phyloP scores from a whole-genome alignment of 2,329 filamentous ascomycete species.

The Juglanconis oblonga region DNA sequence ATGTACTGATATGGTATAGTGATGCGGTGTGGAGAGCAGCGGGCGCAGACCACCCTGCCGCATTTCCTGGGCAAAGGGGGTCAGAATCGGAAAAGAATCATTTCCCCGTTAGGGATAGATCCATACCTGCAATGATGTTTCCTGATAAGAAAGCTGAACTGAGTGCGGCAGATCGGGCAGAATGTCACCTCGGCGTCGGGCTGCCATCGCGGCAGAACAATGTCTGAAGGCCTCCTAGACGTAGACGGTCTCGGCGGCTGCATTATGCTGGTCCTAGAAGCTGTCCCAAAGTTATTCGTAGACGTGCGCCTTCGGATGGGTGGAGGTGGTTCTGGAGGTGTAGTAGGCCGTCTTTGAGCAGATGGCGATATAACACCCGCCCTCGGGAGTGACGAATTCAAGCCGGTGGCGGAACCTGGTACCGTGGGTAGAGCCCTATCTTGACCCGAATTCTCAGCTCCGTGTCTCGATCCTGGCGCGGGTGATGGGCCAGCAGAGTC shows the following conservation, averaged over 20 bases:
- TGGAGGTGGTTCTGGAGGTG: conserved; percentile 17
- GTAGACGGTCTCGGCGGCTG: conserved; percentile 5
- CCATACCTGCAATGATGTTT: conserved; percentile 88
- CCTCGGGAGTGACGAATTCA: background rate
- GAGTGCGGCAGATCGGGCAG: conserved; percentile 79
- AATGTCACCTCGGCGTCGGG: conserved; percentile 77
- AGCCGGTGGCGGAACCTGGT: conserved; percentile 3
- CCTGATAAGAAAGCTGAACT: conserved; percentile 81
- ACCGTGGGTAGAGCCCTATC: conserved; percentile 16
- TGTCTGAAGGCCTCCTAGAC: conserved; percentile 30
- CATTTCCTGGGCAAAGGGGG: conserved; percentile 63
- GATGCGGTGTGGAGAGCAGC: conserved; percentile 90
- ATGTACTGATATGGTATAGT: conserved; percentile 93
- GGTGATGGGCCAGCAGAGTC: background rate
- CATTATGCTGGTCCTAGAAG: background rate
- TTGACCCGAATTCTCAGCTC: conserved; percentile 2
- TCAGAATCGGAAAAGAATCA: conserved; percentile 5
- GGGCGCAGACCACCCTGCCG: conserved; percentile 83
- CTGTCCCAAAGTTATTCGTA: conserved; percentile 4
- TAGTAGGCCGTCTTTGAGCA: conserved; percentile 11
- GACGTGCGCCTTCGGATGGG: conserved; percentile 15
- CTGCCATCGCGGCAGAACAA: conserved; percentile 77
- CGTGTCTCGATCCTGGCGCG: background rate
- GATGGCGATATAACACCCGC: conserved; percentile 5
- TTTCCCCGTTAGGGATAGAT: conserved; percentile 11